Conservation (phyloP, 2,329 filamentous ascomycete species). For the Penicillium psychrosexuale region DNA sequence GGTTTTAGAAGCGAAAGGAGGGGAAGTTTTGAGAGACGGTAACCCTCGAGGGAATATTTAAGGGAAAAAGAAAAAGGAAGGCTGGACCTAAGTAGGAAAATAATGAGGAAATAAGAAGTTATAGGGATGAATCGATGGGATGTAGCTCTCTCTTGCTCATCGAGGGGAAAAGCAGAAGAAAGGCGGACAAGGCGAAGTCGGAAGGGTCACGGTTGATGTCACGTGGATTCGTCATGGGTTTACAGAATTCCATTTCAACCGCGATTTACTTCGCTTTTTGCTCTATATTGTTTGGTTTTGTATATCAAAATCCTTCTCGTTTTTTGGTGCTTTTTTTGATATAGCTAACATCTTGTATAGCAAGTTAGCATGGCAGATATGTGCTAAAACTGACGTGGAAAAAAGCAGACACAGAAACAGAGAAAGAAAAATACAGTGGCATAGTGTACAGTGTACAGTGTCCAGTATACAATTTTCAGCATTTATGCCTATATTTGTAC, state of each 20-base stretch:
- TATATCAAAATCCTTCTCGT: neutral
- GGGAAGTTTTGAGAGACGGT: conserved; percentile 13
- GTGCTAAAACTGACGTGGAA: neutral
- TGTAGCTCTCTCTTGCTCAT: conserved; percentile 21
- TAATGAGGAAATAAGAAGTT: conserved; percentile 2
- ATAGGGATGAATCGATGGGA: conserved; percentile 19
- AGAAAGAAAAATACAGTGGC: conserved; percentile 4
- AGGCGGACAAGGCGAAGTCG: conserved; percentile 18
- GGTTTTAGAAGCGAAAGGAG: conserved; percentile 25
- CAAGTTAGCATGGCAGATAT: neutral
- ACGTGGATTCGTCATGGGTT: conserved; percentile 39
- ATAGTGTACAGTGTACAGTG: neutral
- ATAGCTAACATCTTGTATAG: neutral
- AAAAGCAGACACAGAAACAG: neutral
- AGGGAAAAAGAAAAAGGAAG: neutral
- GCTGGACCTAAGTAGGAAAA: conserved; percentile 1
- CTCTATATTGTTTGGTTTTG: neutral
- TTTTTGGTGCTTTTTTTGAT: neutral
- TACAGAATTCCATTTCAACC: conserved; percentile 17
- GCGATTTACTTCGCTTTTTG: neutral
- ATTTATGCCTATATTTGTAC: conserved; percentile 1
- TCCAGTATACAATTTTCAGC: conserved; percentile 1
- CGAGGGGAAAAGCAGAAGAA: conserved; percentile 28
- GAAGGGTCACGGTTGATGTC: conserved; percentile 31
- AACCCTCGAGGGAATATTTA: conserved; percentile 11